phyloP scores from a whole-genome alignment of 495 filamentous ascomycete genomes.

The Penicillium silybi region DNA sequence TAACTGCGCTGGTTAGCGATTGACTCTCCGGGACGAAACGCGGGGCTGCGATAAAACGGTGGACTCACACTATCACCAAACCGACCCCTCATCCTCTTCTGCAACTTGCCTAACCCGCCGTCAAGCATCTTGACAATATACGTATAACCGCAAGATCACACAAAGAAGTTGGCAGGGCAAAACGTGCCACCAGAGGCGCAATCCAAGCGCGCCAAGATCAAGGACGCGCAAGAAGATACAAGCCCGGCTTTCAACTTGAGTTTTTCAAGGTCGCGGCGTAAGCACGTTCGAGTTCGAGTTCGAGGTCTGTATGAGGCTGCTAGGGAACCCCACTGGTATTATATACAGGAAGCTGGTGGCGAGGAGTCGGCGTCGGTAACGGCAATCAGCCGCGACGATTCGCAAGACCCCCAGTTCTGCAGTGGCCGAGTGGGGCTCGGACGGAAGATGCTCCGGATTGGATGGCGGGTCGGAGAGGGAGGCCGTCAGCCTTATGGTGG shows the following conservation, averaged over 20 bases:
- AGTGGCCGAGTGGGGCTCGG: conserved; percentile 14
- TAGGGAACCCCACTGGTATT: not conserved
- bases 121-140: conserved; percentile 29
- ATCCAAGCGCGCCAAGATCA: not conserved
- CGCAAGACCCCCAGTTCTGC: conserved; percentile 15
- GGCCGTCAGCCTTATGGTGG: conserved; percentile 20
- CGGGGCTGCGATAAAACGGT: not conserved
- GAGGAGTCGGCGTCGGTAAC: conserved; percentile 1
- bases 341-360: not conserved
- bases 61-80: conserved; percentile 42
- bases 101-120: conserved; percentile 37
- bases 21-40: not conserved
- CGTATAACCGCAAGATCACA: not conserved
- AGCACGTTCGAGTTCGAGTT: not conserved
- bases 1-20: conserved; percentile 40
- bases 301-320: not conserved
- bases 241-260: not conserved
- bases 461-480: conserved; percentile 16
- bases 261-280: not conserved
- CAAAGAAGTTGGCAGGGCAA: not conserved
- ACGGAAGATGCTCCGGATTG: conserved; percentile 19
- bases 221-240: not conserved
- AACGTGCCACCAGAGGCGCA: not conserved
- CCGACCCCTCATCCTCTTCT: conserved; percentile 40
- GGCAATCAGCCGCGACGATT: conserved; percentile 12